Evolutionary conservation across 306 rosid species (phyloP).

Genomic region (Vigna mungo): DNA sequence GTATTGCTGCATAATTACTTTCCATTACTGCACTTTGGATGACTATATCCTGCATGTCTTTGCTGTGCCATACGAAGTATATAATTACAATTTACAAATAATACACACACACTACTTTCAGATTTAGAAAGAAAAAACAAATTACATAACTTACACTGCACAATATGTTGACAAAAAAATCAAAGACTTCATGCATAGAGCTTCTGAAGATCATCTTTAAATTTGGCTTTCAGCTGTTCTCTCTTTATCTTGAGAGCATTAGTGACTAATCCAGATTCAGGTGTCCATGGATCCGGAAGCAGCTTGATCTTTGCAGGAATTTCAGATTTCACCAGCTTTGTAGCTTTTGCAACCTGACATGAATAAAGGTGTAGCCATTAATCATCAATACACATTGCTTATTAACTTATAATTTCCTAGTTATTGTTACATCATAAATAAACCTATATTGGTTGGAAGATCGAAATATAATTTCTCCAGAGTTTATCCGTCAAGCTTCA

Average conservation of each 20-base stretch:
- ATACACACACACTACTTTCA: too few species aligned
- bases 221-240: constrained; percentile 79
- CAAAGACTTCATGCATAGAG: constrained; percentile 61
- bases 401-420: too few species aligned
- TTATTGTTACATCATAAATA: too few species aligned
- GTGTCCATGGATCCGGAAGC: constrained; percentile 84
- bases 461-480: too few species aligned
- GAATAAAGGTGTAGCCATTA: constrained; percentile 7
- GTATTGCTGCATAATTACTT: background rate
- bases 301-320: constrained; percentile 77
- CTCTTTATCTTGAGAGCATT: constrained; percentile 92
- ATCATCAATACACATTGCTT: background rate
- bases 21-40: background rate
- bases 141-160: too few species aligned
- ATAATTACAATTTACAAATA: too few species aligned
- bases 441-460: too few species aligned
- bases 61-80: too few species aligned
- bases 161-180: too few species aligned
- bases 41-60: background rate
- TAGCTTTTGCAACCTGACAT: constrained; percentile 71
- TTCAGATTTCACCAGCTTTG: constrained; percentile 77
- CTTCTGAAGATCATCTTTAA: constrained; percentile 71
- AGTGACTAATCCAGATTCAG: constrained; percentile 90
- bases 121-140: too few species aligned
- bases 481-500: too few species aligned